phyloP scores from a whole-genome alignment of 345 rosid species.

The Heritiera fomes region DNA sequence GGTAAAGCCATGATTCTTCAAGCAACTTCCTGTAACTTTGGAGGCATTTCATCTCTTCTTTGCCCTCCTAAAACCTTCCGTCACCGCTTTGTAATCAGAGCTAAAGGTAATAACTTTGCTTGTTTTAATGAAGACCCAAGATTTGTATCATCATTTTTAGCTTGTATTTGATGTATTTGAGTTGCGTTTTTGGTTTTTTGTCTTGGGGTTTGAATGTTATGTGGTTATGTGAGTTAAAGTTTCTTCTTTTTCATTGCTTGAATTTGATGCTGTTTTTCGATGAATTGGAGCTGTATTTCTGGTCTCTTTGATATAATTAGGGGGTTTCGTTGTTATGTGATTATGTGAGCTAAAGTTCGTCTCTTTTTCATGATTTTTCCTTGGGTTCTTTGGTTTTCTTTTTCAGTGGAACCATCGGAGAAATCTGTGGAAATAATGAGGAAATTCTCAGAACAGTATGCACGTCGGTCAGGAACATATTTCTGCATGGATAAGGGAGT shows the following conservation, averaged over 20 bases:
- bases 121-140: neutral
- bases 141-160: neutral
- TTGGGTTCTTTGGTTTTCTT: neutral
- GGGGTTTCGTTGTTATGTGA: slow-evolving; percentile 2
- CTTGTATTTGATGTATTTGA: slow-evolving; percentile 11
- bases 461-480: slow-evolving; percentile 87
- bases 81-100: slow-evolving; percentile 49
- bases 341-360: neutral
- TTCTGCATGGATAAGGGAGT: slow-evolving; percentile 94
- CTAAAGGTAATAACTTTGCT: slow-evolving; percentile 36
- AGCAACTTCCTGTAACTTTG: slow-evolving; percentile 48
- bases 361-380: neutral
- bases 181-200: neutral
- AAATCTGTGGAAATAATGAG: slow-evolving; percentile 93
- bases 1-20: slow-evolving; percentile 44
- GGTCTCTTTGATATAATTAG: neutral
- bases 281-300: neutral
- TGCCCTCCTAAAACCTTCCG: slow-evolving; percentile 38
- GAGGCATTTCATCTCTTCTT: slow-evolving; percentile 41
- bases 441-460: slow-evolving; percentile 98
- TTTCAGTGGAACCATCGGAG: slow-evolving; percentile 79
- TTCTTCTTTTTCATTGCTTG: neutral
- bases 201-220: neutral
- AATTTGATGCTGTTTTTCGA: neutral
- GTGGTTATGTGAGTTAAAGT: neutral